Conservation (phyloP, 2,329 filamentous ascomycete genomes). For the Calonectria hawksworthii region DNA sequence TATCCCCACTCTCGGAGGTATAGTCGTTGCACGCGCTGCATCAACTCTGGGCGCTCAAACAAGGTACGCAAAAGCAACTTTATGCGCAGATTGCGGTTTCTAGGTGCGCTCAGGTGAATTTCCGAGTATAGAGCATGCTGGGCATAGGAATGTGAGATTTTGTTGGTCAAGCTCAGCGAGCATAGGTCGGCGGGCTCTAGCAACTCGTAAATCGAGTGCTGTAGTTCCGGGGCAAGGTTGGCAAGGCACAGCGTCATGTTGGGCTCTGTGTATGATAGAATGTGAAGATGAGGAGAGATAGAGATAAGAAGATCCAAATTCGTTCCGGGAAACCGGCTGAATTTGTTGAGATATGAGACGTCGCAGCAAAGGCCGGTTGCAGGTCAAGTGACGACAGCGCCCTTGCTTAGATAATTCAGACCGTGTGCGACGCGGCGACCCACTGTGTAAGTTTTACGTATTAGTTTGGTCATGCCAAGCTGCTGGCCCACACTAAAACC, state of each 20-base stretch:
- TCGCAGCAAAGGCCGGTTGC: neutral
- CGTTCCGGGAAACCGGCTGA: neutral
- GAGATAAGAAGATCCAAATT: neutral
- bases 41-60: neutral
- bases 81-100: neutral
- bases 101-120: neutral
- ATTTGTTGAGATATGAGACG: neutral
- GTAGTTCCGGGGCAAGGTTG: neutral
- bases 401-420: neutral
- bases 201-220: constrained; percentile 1
- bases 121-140: neutral
- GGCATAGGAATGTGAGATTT: neutral
- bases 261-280: neutral
- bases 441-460: neutral
- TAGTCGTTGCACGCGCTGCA: neutral
- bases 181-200: neutral
- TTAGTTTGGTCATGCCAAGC: constrained; percentile 3
- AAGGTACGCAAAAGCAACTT: neutral
- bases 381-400: neutral
- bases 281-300: neutral
- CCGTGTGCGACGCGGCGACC: neutral
- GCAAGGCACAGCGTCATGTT: neutral
- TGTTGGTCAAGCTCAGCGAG: constrained; percentile 1
- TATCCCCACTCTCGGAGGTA: constrained; percentile 1
- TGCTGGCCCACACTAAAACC: neutral